phyloP scores from a whole-genome alignment of 2,329 filamentous ascomycete species.

The Alternaria solani region DNA sequence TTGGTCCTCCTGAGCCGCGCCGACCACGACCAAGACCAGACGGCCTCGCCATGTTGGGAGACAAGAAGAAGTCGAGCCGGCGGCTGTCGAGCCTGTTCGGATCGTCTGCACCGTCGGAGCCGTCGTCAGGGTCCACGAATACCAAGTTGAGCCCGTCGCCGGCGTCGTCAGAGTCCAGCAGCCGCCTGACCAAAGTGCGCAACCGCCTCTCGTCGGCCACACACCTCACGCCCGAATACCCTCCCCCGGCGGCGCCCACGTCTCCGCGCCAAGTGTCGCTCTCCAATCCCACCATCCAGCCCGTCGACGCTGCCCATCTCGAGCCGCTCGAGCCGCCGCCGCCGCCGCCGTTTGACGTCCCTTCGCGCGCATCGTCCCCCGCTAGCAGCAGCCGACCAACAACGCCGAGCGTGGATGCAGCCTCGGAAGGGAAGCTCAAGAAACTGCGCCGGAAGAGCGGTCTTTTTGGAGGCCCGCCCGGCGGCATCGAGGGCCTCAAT shows the following conservation, averaged over 20 bases:
- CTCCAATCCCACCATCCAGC: constrained; percentile 39
- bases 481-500: constrained; percentile 13
- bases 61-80: constrained; percentile 44
- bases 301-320: constrained; percentile 34
- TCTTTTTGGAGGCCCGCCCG: constrained; percentile 39
- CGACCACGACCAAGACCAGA: background rate
- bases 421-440: constrained; percentile 34
- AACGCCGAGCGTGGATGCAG: constrained; percentile 27
- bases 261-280: constrained; percentile 22
- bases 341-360: constrained; percentile 36
- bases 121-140: constrained; percentile 12
- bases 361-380: constrained; percentile 41
- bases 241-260: constrained; percentile 32
- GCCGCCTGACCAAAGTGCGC: constrained; percentile 42
- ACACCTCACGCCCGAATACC: constrained; percentile 43
- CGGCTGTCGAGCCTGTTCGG: constrained; percentile 47
- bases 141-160: constrained; percentile 28
- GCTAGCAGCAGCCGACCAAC: constrained; percentile 35
- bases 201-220: constrained; percentile 44
- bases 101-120: constrained; percentile 25
- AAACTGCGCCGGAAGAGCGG: constrained; percentile 48
- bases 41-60: constrained; percentile 28
- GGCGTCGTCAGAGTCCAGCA: constrained; percentile 38
- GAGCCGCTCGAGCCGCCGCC: constrained; percentile 42
- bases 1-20: constrained; percentile 1